Evolutionary conservation across 176 grass and related monocot genomes (phyloP).

Genomic region (Oryza nivara): DNA sequence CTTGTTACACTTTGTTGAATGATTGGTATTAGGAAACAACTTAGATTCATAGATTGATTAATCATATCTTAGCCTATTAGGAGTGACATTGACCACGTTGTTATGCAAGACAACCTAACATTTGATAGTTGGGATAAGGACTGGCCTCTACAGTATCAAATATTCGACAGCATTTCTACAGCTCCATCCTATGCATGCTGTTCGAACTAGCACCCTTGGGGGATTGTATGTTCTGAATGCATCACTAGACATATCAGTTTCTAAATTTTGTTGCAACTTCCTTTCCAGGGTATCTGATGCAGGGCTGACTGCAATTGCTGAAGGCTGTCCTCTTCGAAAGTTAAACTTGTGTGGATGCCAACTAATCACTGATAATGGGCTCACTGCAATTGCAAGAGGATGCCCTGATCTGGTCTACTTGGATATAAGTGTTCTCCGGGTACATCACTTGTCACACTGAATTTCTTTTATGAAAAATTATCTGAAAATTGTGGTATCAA

Average conservation of each 20-base stretch:
- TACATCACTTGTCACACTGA: constrained; percentile 35
- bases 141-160: background rate
- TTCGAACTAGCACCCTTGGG: background rate
- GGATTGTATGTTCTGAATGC: background rate
- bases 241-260: constrained; percentile 9
- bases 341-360: constrained; percentile 74
- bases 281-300: constrained; percentile 70
- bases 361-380: constrained; percentile 71
- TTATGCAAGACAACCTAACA: background rate
- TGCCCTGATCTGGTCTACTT: constrained; percentile 76
- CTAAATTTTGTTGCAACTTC: constrained; percentile 9
- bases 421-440: constrained; percentile 79
- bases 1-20: background rate
- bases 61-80: background rate
- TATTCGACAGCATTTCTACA: background rate
- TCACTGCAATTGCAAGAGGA: constrained; percentile 72
- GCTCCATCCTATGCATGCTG: background rate
- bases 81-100: background rate
- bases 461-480: background rate
- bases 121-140: background rate
- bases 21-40: background rate
- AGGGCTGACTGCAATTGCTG: constrained; percentile 67
- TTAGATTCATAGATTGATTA: background rate
- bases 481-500: background rate
- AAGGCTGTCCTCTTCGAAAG: constrained; percentile 66